Evolutionary conservation across 768 basidiomycete species (phyloP), one percentile per base, ranked within the genome.

Genomic region (Tulasnella sp.): DNA sequence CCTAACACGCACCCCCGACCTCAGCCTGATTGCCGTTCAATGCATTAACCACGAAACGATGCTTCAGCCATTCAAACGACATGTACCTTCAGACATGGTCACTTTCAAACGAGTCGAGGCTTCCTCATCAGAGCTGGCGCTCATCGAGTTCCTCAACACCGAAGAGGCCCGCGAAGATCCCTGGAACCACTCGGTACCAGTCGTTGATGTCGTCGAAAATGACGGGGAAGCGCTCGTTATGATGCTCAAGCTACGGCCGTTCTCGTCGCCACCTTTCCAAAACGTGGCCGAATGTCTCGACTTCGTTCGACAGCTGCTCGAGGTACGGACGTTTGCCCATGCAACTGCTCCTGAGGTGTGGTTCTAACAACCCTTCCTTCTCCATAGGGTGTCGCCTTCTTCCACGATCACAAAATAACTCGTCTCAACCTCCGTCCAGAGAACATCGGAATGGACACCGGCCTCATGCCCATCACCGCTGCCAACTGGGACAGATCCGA

Each of bases 371-470:
- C 8, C 54, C 37, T 37, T 41, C 77, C 18, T 11, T 16, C 41
- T 34, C 64, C 73, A 11, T 24, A 80, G 78, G 78, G 78, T 31
- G 31, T 80, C 28, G 73, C 78, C 40, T 80, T 80, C 69, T 80
- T 80, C 78, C 78, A 80, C 69, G 78, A 80, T 31, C 64, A 80
- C 78, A 80, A 73, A 73, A 80, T 80, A 72, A 80, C 69, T 18
- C 31, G 44, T 6, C 37, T 80, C 73, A 72, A 80, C 78, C 58
- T 80, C 69, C 44, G 64, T 20, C 78, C 78, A 7, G n/a, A 42
- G 16, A 80, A 80, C 31, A 80, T 80, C 31, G 78, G 78, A 37
- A 80, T 80, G 78, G 78, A 80, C 72, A 75, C 73, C 28, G 78
- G 78, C 42, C 73, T 74, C 42, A 22, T 75, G 28, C 78, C 78